These are phyloP conservation scores for Schizochytrium sp. DNA, from an alignment of 108 stramenopile species.

Conservation along the genomic window DNA sequence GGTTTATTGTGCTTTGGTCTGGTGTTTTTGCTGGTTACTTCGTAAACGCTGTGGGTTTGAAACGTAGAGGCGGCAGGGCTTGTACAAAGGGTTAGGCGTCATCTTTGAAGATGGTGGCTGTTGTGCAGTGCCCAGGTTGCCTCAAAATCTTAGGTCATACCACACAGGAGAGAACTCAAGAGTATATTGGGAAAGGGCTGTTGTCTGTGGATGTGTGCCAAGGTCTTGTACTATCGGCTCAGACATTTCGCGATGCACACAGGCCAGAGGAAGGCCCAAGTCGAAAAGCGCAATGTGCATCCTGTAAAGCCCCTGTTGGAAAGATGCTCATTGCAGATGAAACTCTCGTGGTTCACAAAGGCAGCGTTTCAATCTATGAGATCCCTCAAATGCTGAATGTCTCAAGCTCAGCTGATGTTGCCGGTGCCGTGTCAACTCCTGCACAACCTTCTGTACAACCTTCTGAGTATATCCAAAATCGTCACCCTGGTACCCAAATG, in stretches of 20 bases:
- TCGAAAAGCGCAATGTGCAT: background rate
- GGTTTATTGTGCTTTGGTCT: too few relatives aligned
- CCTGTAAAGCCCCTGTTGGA: background rate
- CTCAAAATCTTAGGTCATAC: background rate
- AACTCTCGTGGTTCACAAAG: background rate
- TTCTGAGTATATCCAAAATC: too few relatives aligned
- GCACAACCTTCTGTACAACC: too few relatives aligned
- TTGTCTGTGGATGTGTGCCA: background rate
- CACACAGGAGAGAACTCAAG: background rate
- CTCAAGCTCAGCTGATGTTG: background rate
- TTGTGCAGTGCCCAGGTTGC: slow-evolving; percentile 45
- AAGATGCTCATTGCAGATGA: background rate
- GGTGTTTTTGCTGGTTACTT: too few relatives aligned
- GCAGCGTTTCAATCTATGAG: background rate
- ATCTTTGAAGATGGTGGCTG: background rate
- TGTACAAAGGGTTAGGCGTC: background rate
- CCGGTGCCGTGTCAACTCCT: background rate
- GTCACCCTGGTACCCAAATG: too few relatives aligned
- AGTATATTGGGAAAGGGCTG: background rate
- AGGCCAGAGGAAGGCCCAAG: background rate
- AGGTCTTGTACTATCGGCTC: background rate
- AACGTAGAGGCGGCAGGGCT: background rate
- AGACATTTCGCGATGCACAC: background rate
- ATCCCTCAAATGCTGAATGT: background rate
- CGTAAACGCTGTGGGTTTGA: background rate